A percentile compares a stretch with the other conserved stretches of the same genome.
These are phyloP conservation scores for Synchytrium microbalum DNA, from an alignment of 371 early-diverging fungal species.

Conservation along the genomic window DNA sequence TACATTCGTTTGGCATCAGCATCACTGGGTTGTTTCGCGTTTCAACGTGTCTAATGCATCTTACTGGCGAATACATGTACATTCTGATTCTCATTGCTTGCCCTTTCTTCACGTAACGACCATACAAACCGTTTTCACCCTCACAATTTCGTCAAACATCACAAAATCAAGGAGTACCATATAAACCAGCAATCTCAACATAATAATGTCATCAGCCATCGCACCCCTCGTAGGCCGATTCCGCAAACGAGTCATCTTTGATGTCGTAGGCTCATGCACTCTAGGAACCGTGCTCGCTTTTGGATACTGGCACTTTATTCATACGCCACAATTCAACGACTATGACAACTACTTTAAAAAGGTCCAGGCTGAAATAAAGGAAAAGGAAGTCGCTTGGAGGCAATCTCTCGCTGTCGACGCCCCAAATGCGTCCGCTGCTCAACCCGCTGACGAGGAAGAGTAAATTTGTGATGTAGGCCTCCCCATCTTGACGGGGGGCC, in stretches of 20 bases:
- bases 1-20: too few species aligned
- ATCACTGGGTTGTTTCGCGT: too few species aligned
- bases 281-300: slow-evolving; percentile 21
- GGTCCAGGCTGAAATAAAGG: slow-evolving; percentile 1
- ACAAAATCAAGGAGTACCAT: too few species aligned
- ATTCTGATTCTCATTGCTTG: too few species aligned
- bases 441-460: background rate
- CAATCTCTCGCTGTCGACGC: too few species aligned
- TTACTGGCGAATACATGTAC: too few species aligned
- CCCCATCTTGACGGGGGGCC: background rate
- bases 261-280: slow-evolving; percentile 22
- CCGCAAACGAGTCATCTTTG: slow-evolving; percentile 18
- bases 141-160: too few species aligned
- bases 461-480: background rate
- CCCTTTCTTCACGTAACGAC: too few species aligned
- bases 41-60: too few species aligned
- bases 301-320: slow-evolving; percentile 18
- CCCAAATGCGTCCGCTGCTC: background rate
- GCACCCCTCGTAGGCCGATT: slow-evolving; percentile 34
- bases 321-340: slow-evolving; percentile 17
- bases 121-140: too few species aligned
- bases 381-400: background rate
- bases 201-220: slow-evolving; percentile 12
- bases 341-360: slow-evolving; percentile 9
- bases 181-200: too few species aligned